Base-by-base conservation (phyloP, 2,329 filamentous ascomycete genomes). In the Pseudocercospora musae region DNA sequence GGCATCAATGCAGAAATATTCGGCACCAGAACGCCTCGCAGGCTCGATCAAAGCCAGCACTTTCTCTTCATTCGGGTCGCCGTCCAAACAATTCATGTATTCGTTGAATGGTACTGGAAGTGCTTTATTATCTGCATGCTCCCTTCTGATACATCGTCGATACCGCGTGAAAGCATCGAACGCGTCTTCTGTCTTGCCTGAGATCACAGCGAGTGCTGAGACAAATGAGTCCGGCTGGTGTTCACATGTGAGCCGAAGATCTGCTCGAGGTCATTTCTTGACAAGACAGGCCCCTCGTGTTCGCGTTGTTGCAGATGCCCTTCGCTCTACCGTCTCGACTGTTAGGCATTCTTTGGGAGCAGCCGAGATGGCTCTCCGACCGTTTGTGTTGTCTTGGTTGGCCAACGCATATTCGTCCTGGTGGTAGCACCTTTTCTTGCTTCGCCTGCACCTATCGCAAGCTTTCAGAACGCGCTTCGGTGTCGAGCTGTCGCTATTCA, bases 161-260 rank as follows among this genome's bases (percentile, higher is more conserved):
- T 44, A 44, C 9, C 18, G 15, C 6, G 40, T 44, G 40, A 44
- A 44, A 13, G 40, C 40, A 44, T 44, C 40, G 18, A 44, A 44
- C 5, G 40, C 40, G 13, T 44, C 40, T 13, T 44, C 40, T 10
- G 48, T 18, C 21, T n/a, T n/a, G 15, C 48, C 18, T 3, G 21
- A 25, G 8, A 52, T n/a, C 3, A 52, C 48, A 7, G 48, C 88
- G 70, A 90, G 90, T 0, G 86, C 50, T 25, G 50, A n/a, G 37
- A 40, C 11, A 40, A n/a, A 11, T 40, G 37, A n/a, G 37, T 40
- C 37, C 37, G 9, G 37, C 37, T 40, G 37, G 37, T 40, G n/a
- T 40, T n/a, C 37, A 40, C n/a, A n/a, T n/a, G n/a, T n/a, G n/a
- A n/a, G n/a, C 37, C 37, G n/a, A 40, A 40, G 37, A 40, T 40